A percentile compares a stretch with the other conserved stretches of the same genome.
These are phyloP conservation scores for Taphrina deformans DNA, from an alignment of 1,139 yeast genomes.

Conservation along the genomic window DNA sequence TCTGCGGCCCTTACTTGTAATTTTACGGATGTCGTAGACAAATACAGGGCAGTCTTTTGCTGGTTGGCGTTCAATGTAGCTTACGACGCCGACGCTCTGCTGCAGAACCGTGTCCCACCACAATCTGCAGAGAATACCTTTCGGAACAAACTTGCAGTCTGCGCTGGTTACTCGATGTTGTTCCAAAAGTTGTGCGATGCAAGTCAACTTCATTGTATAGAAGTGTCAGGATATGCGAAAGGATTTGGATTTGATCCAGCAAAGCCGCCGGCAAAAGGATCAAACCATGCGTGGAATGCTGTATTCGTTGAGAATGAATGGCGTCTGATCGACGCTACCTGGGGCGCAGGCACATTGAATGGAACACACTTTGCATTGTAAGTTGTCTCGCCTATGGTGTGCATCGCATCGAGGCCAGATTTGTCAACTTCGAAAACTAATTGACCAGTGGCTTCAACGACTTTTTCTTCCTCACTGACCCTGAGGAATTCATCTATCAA, in stretches of 20 bases:
- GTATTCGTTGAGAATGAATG: conserved; percentile 1
- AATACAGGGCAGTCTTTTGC: conserved; percentile 5
- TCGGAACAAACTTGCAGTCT: background rate
- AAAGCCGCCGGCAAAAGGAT: background rate
- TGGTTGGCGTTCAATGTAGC: conserved; percentile 17
- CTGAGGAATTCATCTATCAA: conserved; percentile 17
- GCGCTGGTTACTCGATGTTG: conserved; percentile 5
- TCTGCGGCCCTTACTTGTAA: background rate
- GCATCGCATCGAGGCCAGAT: background rate
- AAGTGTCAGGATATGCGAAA: background rate
- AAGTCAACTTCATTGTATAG: background rate
- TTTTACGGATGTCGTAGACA: conserved; percentile 9
- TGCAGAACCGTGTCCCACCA: background rate
- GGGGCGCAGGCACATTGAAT: conserved; percentile 10
- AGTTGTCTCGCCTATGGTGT: background rate
- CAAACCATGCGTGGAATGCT: conserved; percentile 21
- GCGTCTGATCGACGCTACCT: conserved; percentile 15
- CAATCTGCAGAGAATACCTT: conserved; percentile 12
- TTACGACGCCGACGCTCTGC: conserved; percentile 2
- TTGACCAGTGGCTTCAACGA: background rate
- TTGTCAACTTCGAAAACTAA: too few species aligned
- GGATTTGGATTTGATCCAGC: conserved; percentile 7
- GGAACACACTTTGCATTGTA: background rate
- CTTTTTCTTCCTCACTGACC: conserved; percentile 11
- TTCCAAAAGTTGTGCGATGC: background rate